Conservation (phyloP, 495 filamentous ascomycete species). For the Peziza echinospora region DNA sequence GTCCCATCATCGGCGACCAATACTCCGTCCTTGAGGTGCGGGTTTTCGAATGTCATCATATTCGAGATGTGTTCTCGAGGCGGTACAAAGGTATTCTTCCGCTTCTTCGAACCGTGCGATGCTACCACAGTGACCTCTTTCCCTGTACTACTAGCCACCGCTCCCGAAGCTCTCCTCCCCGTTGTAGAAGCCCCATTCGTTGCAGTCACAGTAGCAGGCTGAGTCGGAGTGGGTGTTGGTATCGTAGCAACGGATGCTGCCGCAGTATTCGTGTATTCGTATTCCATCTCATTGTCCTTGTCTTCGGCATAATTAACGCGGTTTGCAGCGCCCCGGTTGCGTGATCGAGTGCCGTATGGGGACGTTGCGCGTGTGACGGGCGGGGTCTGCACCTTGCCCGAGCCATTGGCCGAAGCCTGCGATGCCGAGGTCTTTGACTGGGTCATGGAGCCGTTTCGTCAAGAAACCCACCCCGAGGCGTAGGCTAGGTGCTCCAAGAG, state of each 20-base stretch:
- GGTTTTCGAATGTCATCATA: conserved; percentile 68
- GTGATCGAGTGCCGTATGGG: conserved; percentile 87
- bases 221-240: conserved; percentile 22
- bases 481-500: too few species aligned
- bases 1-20: conserved; percentile 83
- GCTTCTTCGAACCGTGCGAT: conserved; percentile 21
- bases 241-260: conserved; percentile 24
- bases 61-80: conserved; percentile 30
- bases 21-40: conserved; percentile 50
- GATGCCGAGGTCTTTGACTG: conserved; percentile 16
- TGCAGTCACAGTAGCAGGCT: conserved; percentile 22
- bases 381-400: conserved; percentile 3
- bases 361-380: conserved; percentile 24
- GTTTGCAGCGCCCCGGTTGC: conserved; percentile 52
- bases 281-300: conserved; percentile 73
- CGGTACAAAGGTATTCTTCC: conserved; percentile 12
- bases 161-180: conserved; percentile 23
- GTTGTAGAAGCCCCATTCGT: conserved; percentile 19
- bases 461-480: background rate
- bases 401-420: conserved; percentile 17
- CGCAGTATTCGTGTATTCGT: conserved; percentile 30
- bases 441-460: conserved; percentile 12
- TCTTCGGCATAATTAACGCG: conserved; percentile 95
- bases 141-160: conserved; percentile 19
- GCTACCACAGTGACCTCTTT: conserved; percentile 23